Percentiles rank a stretch among this genome's conserved stretches.
phyloP scores from a whole-genome alignment of 345 rosid species.

The Eutrema japonicum region DNA sequence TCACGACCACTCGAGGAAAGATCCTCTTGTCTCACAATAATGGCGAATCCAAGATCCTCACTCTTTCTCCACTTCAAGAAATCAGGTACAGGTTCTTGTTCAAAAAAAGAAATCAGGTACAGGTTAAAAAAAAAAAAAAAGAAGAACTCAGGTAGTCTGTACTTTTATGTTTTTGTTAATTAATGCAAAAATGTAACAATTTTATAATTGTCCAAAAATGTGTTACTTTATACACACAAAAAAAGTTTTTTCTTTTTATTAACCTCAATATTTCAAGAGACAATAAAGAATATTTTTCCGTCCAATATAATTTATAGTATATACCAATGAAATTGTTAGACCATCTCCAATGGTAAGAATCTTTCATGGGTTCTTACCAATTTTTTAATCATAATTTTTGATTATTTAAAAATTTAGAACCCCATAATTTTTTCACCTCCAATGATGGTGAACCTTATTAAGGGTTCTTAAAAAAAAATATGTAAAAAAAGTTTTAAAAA shows the following conservation, averaged over 20 bases:
- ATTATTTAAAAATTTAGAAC: too few relatives aligned
- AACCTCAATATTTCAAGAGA: neutral
- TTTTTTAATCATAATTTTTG: too few relatives aligned
- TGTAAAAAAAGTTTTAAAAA: too few relatives aligned
- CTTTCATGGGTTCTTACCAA: too few relatives aligned
- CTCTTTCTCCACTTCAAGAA: constrained; percentile 41
- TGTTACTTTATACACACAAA: neutral
- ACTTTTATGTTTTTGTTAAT: neutral
- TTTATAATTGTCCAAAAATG: neutral
- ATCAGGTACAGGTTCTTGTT: constrained; percentile 6
- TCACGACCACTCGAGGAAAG: constrained; percentile 50
- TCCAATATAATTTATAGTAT: neutral
- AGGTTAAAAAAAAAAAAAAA: too few relatives aligned
- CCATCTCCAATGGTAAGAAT: too few relatives aligned
- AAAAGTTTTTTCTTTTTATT: neutral
- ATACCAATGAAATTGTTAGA: neutral
- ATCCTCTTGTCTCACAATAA: constrained; percentile 43
- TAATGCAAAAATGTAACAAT: neutral
- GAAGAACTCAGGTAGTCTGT: constrained; percentile 35
- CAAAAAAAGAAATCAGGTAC: too few relatives aligned
- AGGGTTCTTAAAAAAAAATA: too few relatives aligned
- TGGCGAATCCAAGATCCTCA: constrained; percentile 45
- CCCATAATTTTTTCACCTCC: too few relatives aligned
- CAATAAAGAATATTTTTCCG: neutral
- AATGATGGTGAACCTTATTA: too few relatives aligned